These are phyloP conservation scores for Microsporum canis DNA, from an alignment of 2,329 filamentous ascomycete species.

Conservation along the genomic window DNA sequence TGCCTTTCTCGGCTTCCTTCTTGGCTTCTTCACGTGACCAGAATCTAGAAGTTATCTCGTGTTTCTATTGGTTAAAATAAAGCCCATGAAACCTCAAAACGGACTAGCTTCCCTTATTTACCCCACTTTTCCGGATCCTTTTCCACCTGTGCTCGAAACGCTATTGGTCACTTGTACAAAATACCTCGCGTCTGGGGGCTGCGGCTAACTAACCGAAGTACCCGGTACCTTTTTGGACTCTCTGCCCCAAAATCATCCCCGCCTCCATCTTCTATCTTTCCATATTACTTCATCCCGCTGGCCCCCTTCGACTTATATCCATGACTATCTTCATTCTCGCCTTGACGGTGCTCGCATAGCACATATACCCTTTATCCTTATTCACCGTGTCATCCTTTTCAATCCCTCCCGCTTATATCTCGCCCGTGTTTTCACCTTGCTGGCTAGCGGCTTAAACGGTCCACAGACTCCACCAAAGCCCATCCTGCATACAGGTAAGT, in stretches of 20 bases:
- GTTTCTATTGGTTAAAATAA: background rate
- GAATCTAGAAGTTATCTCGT: background rate
- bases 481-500: background rate
- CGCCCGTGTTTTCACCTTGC: background rate
- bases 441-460: background rate
- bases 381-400: background rate
- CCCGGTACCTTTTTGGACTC: slow-evolving; percentile 5
- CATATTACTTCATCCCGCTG: background rate
- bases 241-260: slow-evolving; percentile 9
- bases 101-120: background rate
- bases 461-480: background rate
- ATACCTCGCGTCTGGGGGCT: background rate
- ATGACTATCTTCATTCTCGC: background rate
- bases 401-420: background rate
- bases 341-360: background rate
- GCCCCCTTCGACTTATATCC: background rate
- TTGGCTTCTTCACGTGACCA: background rate
- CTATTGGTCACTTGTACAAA: background rate
- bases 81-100: background rate
- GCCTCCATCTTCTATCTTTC: background rate
- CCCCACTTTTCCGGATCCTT: background rate
- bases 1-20: background rate
- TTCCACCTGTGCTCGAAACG: background rate
- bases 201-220: background rate
- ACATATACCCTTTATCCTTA: background rate